phyloP scores from a whole-genome alignment of 352 stramenopile species.

The Globisporangium iwayamae region DNA sequence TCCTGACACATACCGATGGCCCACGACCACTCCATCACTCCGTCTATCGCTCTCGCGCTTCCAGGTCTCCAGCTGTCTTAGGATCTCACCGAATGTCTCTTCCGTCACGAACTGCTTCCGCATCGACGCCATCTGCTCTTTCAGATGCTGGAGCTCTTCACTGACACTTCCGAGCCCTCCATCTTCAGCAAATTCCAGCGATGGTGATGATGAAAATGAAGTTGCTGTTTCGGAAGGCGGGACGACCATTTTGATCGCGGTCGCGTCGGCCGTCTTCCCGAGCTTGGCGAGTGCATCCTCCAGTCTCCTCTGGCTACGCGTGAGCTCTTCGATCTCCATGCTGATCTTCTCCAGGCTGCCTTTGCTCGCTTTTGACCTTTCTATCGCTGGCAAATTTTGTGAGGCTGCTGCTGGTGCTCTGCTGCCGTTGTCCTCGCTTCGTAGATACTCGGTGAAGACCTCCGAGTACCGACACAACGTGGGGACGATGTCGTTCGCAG shows the following conservation, averaged over 20 bases:
- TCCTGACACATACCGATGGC: conserved; percentile 26
- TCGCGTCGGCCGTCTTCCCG: conserved; percentile 3
- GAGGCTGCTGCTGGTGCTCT: conserved; percentile 17
- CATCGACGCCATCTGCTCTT: conserved; percentile 35
- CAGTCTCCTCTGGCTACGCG: conserved; percentile 37
- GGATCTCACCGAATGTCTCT: conserved; percentile 31
- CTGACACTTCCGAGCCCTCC: conserved; percentile 15
- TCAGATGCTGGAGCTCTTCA: conserved; percentile 38
- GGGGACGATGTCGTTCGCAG: conserved; percentile 33
- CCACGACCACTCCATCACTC: conserved; percentile 22
- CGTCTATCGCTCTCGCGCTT: conserved; percentile 26
- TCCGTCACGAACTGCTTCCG: conserved; percentile 51
- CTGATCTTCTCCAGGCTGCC: conserved; percentile 14
- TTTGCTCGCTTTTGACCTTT: conserved; percentile 13
- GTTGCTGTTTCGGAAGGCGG: background rate
- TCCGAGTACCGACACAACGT: conserved; percentile 49
- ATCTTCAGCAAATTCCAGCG: background rate
- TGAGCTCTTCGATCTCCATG: conserved; percentile 37
- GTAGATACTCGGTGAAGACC: conserved; percentile 54
- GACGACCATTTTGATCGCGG: background rate
- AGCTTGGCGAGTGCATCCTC: conserved; percentile 26
- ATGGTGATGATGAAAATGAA: background rate
- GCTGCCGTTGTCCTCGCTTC: conserved; percentile 23
- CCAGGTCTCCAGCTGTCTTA: conserved; percentile 36
- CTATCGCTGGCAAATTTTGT: conserved; percentile 17